Evolutionary conservation across 257 asterid genomes (phyloP), one percentile per base, ranked within the genome.

Genomic region (Phtheirospermum japonicum): DNA sequence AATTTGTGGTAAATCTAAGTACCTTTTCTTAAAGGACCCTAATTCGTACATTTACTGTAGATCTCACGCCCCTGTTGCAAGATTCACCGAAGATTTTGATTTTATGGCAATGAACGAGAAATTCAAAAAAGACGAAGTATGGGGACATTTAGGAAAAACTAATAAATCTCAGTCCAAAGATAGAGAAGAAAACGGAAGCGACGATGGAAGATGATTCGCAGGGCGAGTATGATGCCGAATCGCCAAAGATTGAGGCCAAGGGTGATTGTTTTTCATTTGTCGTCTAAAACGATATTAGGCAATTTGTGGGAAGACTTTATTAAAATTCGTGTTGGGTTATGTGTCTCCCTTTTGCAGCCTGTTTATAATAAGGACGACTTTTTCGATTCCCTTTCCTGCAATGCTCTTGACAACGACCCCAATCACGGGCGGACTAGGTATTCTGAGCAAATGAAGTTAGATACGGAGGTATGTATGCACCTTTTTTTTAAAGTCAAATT

Each of bases 91-190:
- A 81, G 99, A 93, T 61, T 93, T 93, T 69, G 97, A 93, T 75
- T 93, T 93, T 61, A 87, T 26, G 77, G 97, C 97, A 20, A 93
- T 93, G 97, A 93, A 93, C 75, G 99, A 93, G 69, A 93, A 89
- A 72, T 93, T 93, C 79, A 89, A 93, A 0, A 93, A 93, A 69
- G 97, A 93, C n/a, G 97, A 93, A 77, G 97, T 89, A 0, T 93
- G 99, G 99, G 99, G 99, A 40, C 90, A 85, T 82, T 74, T 93
- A 34, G 97, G 99, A 13, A 93, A 84, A 78, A 75, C 78, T 64
- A 77, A 67, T 48, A 79, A 63, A 66, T 64, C 76, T 20, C 81
- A 73, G 31, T 57, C 75, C 3, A 80, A 79, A 78, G 91, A 80
- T 64, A 67, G 79, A 49, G 92, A 82, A 40, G 87, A 78, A 55